These are phyloP conservation scores for Osmozyma mogii DNA, from an alignment of 805 yeast genomes.

Conservation along the genomic window DNA sequence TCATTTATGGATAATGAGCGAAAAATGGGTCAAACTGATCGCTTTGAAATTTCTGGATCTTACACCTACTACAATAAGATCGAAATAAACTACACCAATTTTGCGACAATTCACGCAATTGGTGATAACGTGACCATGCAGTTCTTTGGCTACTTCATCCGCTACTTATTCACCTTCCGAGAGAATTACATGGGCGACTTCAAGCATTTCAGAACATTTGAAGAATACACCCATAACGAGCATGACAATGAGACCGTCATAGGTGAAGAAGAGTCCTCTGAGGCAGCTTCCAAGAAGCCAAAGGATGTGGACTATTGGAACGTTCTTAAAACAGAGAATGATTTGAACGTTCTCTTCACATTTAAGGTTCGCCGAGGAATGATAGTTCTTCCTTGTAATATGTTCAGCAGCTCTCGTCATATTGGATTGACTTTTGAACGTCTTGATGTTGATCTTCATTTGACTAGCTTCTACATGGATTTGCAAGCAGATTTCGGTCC, in stretches of 20 bases:
- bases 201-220: constrained; percentile 76
- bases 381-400: constrained; percentile 60
- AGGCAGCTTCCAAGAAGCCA: not conserved
- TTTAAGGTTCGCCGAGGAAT: constrained; percentile 67
- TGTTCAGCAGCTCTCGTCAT: constrained; percentile 59
- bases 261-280: constrained; percentile 1
- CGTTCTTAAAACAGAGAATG: constrained; percentile 51
- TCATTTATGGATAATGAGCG: constrained; percentile 54
- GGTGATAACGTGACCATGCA: constrained; percentile 64
- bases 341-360: constrained; percentile 67
- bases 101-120: constrained; percentile 52
- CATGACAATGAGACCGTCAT: constrained; percentile 1
- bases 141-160: constrained; percentile 71
- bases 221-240: constrained; percentile 50
- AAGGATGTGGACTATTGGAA: constrained; percentile 26
- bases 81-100: constrained; percentile 63
- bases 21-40: constrained; percentile 59
- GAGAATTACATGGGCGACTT: constrained; percentile 90
- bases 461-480: constrained; percentile 91
- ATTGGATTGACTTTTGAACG: constrained; percentile 55
- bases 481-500: constrained; percentile 69
- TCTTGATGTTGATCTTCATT: constrained; percentile 73
- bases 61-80: constrained; percentile 53
- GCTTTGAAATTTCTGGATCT: constrained; percentile 56
- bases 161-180: constrained; percentile 64